Evolutionary conservation across 2,329 filamentous ascomycete genomes (phyloP).

Genomic region (Capronia coronata): DNA sequence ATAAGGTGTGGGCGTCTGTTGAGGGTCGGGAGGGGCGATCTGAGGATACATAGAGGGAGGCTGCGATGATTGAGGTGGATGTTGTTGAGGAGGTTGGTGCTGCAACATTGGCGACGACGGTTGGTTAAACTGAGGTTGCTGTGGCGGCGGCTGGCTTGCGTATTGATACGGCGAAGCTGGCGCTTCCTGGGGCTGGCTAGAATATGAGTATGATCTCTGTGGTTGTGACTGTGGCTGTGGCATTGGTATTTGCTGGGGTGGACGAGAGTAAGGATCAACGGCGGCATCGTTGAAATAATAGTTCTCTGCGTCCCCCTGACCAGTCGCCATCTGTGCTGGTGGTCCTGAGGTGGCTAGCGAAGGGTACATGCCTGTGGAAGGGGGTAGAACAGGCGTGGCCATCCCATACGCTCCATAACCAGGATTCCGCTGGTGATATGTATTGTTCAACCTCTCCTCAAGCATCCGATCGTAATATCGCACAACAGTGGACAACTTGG

Average conservation of each 20-base stretch:
- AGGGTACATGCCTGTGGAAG: conserved; percentile 61
- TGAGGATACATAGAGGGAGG: conserved; percentile 22
- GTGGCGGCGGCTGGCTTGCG: conserved; percentile 11
- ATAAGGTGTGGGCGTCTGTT: conserved; percentile 17
- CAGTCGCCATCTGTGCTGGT: conserved; percentile 34
- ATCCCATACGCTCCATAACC: conserved; percentile 45
- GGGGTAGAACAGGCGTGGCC: conserved; percentile 41
- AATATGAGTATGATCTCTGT: conserved; percentile 26
- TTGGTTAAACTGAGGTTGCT: conserved; percentile 19
- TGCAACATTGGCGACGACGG: conserved; percentile 25
- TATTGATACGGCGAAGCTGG: conserved; percentile 19
- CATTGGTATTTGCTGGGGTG: conserved; percentile 48
- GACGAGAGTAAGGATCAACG: conserved; percentile 43
- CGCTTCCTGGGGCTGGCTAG: conserved; percentile 22
- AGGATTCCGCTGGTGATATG: conserved; percentile 65
- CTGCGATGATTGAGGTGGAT: conserved; percentile 17
- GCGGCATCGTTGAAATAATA: conserved; percentile 68
- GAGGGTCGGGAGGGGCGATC: conserved; percentile 21
- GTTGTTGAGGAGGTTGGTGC: conserved; percentile 13
- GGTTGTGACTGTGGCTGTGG: conserved; percentile 35
- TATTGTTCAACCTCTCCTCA: conserved; percentile 86
- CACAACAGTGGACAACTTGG: conserved; percentile 91
- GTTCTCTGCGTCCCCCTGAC: conserved; percentile 59
- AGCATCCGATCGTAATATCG: conserved; percentile 98
- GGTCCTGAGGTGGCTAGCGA: conserved; percentile 53